phyloP scores from a whole-genome alignment of 2,329 filamentous ascomycete species.

The Rutstroemia sp. region DNA sequence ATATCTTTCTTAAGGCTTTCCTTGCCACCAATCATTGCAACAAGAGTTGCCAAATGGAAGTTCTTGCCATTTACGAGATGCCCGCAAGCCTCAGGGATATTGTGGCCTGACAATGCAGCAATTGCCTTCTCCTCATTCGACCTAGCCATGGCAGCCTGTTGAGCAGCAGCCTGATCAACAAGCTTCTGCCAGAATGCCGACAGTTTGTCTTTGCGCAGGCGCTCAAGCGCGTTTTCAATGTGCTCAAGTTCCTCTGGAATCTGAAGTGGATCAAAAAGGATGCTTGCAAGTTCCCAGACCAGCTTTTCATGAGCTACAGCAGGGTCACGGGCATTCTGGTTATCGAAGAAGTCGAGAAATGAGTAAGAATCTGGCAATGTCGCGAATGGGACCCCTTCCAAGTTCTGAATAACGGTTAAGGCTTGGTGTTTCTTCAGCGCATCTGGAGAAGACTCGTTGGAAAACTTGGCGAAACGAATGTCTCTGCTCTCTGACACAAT shows the following conservation, averaged over 20 bases:
- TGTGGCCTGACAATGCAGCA: conserved; percentile 69
- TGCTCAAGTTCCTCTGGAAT: conserved; percentile 36
- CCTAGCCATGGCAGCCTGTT: conserved; percentile 48
- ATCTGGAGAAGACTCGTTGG: conserved; percentile 49
- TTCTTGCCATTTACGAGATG: conserved; percentile 68
- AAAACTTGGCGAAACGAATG: conserved; percentile 57
- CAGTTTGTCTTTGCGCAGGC: conserved; percentile 54
- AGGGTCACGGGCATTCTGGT: conserved; percentile 33
- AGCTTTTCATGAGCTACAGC: conserved; percentile 57
- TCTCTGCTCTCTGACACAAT: conserved; percentile 58
- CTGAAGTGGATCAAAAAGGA: conserved; percentile 71
- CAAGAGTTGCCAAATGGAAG: conserved; percentile 74
- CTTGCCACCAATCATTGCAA: conserved; percentile 74
- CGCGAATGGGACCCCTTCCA: conserved; percentile 54
- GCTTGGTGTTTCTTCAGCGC: conserved; percentile 48
- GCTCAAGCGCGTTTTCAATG: conserved; percentile 30
- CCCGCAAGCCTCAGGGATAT: conserved; percentile 75
- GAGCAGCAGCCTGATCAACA: conserved; percentile 52
- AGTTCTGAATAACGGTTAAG: conserved; percentile 44
- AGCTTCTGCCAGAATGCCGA: conserved; percentile 59
- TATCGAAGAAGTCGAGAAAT: conserved; percentile 42
- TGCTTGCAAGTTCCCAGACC: conserved; percentile 79
- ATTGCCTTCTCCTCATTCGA: conserved; percentile 78
- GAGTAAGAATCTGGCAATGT: conserved; percentile 38
- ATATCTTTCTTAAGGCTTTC: conserved; percentile 65